phyloP scores from a whole-genome alignment of 805 yeast species.

The Pichia manshurica region DNA sequence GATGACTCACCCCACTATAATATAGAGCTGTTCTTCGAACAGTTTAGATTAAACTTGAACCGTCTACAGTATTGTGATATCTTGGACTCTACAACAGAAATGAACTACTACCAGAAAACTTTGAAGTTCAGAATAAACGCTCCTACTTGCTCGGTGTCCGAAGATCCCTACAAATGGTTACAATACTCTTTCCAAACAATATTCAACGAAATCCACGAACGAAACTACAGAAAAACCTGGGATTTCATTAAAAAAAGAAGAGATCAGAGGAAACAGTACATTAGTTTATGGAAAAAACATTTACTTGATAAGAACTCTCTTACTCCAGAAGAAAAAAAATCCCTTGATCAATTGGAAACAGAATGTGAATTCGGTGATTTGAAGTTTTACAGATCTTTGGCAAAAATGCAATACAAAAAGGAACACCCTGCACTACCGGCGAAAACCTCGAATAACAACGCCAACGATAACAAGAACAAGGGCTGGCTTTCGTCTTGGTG shows the following conservation, averaged over 20 bases:
- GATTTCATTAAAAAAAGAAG: slow-evolving; percentile 64
- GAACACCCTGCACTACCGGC: slow-evolving; percentile 32
- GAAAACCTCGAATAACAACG: slow-evolving; percentile 6
- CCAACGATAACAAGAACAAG: slow-evolving; percentile 11
- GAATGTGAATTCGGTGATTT: slow-evolving; percentile 70
- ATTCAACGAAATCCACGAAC: slow-evolving; percentile 72
- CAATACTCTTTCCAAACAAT: slow-evolving; percentile 74
- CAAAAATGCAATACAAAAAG: slow-evolving; percentile 59
- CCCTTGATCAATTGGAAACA: slow-evolving; percentile 50
- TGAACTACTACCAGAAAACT: slow-evolving; percentile 73
- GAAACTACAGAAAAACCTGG: slow-evolving; percentile 85
- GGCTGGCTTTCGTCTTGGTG: slow-evolving; percentile 78
- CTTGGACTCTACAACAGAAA: slow-evolving; percentile 72
- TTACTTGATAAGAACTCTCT: slow-evolving; percentile 38
- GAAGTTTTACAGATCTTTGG: slow-evolving; percentile 75
- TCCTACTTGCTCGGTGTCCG: slow-evolving; percentile 50
- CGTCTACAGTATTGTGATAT: slow-evolving; percentile 79
- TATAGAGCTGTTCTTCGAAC: slow-evolving; percentile 75
- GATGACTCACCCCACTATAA: slow-evolving; percentile 61
- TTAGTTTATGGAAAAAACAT: slow-evolving; percentile 54
- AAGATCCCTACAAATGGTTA: slow-evolving; percentile 79
- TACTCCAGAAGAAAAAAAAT: slow-evolving; percentile 28
- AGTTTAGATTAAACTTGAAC: slow-evolving; percentile 81
- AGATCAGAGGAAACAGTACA: slow-evolving; percentile 65
- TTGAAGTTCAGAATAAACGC: slow-evolving; percentile 65